These are phyloP conservation scores for Xerocomus amazonicus DNA, from an alignment of 1,284 basidiomycete species.

Conservation along the genomic window DNA sequence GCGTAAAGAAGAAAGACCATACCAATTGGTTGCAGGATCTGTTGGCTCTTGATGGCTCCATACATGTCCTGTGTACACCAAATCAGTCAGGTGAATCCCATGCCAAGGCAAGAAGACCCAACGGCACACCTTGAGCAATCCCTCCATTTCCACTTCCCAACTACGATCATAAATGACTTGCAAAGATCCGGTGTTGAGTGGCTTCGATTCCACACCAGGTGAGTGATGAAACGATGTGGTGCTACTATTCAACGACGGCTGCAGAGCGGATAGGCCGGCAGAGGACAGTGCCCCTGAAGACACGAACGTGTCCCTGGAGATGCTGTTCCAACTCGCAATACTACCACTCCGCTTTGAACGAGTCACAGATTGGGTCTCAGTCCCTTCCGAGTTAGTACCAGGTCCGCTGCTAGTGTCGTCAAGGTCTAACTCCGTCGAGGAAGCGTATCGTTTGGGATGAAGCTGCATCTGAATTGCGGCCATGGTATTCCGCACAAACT, in stretches of 20 bases:
- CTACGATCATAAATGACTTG: constrained; percentile 54
- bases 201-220: constrained; percentile 39
- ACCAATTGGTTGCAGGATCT: constrained; percentile 80
- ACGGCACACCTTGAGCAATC: constrained; percentile 66
- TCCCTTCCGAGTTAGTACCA: constrained; percentile 46
- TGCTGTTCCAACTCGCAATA: constrained; percentile 78
- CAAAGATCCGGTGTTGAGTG: constrained; percentile 30
- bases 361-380: constrained; percentile 42
- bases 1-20: constrained; percentile 40
- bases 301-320: constrained; percentile 54
- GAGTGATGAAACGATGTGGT: constrained; percentile 43
- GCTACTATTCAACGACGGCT: constrained; percentile 35
- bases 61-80: constrained; percentile 80
- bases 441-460: constrained; percentile 47
- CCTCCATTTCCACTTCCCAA: constrained; percentile 88
- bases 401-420: constrained; percentile 66
- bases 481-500: constrained; percentile 93
- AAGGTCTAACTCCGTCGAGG: constrained; percentile 61
- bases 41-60: constrained; percentile 83
- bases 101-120: background rate
- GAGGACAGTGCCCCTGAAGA: constrained; percentile 38
- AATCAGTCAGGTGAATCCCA: constrained; percentile 6
- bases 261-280: constrained; percentile 32
- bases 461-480: constrained; percentile 77
- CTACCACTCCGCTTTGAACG: constrained; percentile 76